Evolutionary conservation across 768 basidiomycete genomes (phyloP), one percentile per base, ranked within the genome.

Genomic region (Kwoniella europaea): DNA sequence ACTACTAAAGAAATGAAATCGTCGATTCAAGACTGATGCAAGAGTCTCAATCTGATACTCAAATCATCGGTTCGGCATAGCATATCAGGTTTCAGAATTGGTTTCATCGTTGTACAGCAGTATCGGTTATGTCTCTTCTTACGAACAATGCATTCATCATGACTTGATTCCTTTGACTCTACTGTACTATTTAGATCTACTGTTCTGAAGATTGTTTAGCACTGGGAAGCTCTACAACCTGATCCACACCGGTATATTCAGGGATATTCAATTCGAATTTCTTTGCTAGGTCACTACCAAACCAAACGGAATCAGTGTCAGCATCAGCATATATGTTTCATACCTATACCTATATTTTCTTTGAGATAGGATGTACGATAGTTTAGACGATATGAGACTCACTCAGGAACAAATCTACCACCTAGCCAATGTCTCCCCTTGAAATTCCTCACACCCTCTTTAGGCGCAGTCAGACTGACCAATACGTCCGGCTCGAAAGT

Each of bases 391-490:
- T 27, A 27, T 24, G 13, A 42, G 42, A 86, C 90, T 75, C 75
- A 95, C 94, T 87, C 91, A 5, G 94, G 90, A 20, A 98, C 88
- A 81, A 99, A 99, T 71, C 97, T 86, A 1, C 97, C 97, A 1
- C 96, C 97, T 1, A 98, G 87, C 80, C 93, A 97, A 86, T 99
- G 97, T 44, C 88, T 86, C 12, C 95, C 94, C 29, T 82, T 88
- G 84, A 92, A 98, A 15, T 79, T 80, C 77, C 85, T 88, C 10
- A 92, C 92, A 2, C 97, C 97, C 75, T 90, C 86, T 84, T 99
- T 99, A 0, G 97, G 97, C 10, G 93, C 95, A 0, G 97, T 99
- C 80, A 99, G 85, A 78, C 92, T 95, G 68, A 99, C 84, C 55
- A 99, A 85, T 7, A 92, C 91, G 65, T 92, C 88, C 0, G 96